Evolutionary conservation across 2,329 filamentous ascomycete species (phyloP).

Genomic region (Colletotrichum eremochloae): DNA sequence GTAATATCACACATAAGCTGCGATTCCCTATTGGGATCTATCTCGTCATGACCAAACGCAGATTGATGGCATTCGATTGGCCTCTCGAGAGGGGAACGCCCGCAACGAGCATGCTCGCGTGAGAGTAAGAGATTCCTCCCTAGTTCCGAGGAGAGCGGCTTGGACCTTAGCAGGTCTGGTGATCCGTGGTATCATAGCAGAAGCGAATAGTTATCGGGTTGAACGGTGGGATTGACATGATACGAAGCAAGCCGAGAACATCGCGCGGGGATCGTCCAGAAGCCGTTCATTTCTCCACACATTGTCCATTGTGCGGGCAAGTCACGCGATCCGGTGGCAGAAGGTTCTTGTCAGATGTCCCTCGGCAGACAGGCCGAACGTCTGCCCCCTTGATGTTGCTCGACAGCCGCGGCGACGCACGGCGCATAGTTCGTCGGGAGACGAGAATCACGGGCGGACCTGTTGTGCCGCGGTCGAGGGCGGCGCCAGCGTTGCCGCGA

Average conservation of each 20-base stretch:
- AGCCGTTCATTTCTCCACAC: background rate
- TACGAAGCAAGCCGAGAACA: background rate
- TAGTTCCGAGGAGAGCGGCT: background rate
- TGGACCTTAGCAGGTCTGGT: background rate
- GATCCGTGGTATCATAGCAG: too few relatives aligned
- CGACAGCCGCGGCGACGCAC: background rate
- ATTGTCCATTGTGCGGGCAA: background rate
- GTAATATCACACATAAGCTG: background rate
- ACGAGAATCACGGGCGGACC: background rate
- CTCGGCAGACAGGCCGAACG: background rate
- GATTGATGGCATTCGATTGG: too few relatives aligned
- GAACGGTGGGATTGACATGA: background rate
- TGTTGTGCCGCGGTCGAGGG: conserved; percentile 2
- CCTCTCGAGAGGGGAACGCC: too few relatives aligned
- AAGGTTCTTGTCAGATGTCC: background rate
- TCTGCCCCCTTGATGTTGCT: background rate
- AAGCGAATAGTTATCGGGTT: too few relatives aligned
- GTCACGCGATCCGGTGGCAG: background rate
- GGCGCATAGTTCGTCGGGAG: background rate
- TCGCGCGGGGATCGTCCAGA: background rate
- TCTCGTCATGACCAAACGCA: too few relatives aligned
- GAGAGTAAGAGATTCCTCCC: background rate
- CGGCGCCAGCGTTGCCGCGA: conserved; percentile 13
- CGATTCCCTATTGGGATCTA: background rate
- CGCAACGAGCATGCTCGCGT: background rate